Base-by-base conservation (phyloP, 1,284 basidiomycete genomes). In the Microbotryum scabiosae region DNA sequence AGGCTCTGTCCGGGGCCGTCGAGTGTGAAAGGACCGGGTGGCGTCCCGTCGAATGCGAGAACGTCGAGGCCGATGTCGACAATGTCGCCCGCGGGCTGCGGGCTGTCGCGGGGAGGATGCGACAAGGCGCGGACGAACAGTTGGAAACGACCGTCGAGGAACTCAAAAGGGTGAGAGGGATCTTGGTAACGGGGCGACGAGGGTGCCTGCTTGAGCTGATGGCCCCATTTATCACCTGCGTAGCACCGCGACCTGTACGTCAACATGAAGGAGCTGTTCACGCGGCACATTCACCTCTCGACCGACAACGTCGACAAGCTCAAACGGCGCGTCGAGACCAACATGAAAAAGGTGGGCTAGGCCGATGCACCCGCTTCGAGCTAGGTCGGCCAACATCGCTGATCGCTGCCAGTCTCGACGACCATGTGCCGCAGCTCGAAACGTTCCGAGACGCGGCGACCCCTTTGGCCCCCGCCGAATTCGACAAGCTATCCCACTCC, bases 181-280 rank as follows among this genome's bases (percentile, higher is more conserved):
- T 21, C 30, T 59, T 28, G 25, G n/a, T 20, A 25, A 26, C 8
- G 32, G 47, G 44, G 8, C 1, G n/a, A 32, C 9, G 9, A 30
- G 30, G 2, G 3, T 52, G 23, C 26, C 56, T 58, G 46, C 12
- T 25, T 6, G 56, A 12, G 36, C 14, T 32, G 44, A 30, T 44
- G 23, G 32, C 20, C n/a, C 25, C 14, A 23, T 44, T n/a, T 28
- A n/a, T 41, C 32, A 5, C 4, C 9, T 41, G 4, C 20, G 20
- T 20, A 78, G 54, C 90, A 96, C 74, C 83, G 91, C 47, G 92
- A 97, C 72, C 78, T 96, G 5, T 93, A 91, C 73, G 78, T 88
- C 48, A 84, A 88, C 9, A 85, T 87, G 73, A 83, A 87, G 23
- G 90, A 92, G 69, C 79, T 94, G 5, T 87, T 93, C 72, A 78